Conservation (phyloP, 2,329 filamentous ascomycete genomes). For the Xylaria sp. region DNA sequence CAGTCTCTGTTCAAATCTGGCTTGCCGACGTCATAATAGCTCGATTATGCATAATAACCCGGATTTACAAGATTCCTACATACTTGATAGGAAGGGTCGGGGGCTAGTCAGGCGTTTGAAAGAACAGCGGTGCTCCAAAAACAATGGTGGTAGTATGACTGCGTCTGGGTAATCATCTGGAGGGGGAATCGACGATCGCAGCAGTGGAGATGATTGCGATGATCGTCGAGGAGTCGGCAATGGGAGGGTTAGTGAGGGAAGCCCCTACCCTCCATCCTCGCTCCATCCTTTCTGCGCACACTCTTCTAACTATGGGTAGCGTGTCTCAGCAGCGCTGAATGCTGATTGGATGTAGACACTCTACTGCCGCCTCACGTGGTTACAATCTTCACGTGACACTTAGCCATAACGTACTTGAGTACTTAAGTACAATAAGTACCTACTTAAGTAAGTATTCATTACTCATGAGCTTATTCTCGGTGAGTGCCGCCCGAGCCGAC, state of each 20-base stretch:
- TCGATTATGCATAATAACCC: not conserved
- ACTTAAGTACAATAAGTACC: no score
- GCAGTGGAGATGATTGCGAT: not conserved
- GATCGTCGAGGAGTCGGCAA: not conserved
- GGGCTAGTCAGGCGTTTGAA: slow-evolving; percentile 16
- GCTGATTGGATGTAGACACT: slow-evolving; percentile 20
- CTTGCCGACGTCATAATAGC: slow-evolving; percentile 13
- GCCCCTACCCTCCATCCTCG: no score
- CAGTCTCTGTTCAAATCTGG: slow-evolving; percentile 1
- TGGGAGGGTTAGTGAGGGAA: not conserved
- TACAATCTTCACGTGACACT: slow-evolving; percentile 21
- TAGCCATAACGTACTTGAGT: no score
- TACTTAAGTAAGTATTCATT: no score
- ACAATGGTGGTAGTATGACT: slow-evolving; percentile 10
- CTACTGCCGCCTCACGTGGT: slow-evolving; percentile 23
- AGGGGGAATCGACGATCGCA: slow-evolving; percentile 15
- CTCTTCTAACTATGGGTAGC: no score
- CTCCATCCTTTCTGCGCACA: no score
- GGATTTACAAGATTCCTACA: not conserved
- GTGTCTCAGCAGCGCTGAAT: not conserved
- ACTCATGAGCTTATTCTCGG: not conserved
- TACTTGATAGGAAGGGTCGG: not conserved
- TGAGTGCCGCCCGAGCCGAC: not conserved
- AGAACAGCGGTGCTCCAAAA: slow-evolving; percentile 1
- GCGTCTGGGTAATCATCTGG: slow-evolving; percentile 9